Conservation (phyloP, 2,329 filamentous ascomycete species). For the Neurospora sp. region DNA sequence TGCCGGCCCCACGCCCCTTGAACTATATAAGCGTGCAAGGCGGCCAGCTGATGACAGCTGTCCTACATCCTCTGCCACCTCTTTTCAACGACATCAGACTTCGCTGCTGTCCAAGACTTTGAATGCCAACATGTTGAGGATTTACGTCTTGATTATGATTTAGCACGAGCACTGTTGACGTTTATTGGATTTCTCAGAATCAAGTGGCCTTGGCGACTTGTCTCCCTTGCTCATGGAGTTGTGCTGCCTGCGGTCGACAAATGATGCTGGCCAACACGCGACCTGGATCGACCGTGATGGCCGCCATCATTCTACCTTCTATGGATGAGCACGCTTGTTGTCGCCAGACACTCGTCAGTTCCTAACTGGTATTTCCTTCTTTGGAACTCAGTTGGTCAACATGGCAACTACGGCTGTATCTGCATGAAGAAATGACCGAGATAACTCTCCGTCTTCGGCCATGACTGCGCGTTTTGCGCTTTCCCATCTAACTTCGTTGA, state of each 20-base stretch:
- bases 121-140: not conserved
- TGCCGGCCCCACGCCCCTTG: not conserved
- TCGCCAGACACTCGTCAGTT: not conserved
- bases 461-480: not conserved
- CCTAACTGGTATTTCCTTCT: not conserved
- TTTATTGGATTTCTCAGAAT: not conserved
- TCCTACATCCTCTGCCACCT: not conserved
- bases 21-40: not conserved
- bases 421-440: not conserved
- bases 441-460: not conserved
- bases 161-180: not conserved
- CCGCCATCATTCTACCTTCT: not conserved
- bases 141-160: not conserved
- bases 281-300: not conserved
- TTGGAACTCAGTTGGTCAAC: not conserved
- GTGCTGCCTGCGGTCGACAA: not conserved
- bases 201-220: not conserved
- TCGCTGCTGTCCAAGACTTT: not conserved
- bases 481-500: not conserved
- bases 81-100: not conserved
- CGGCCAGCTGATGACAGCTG: not conserved
- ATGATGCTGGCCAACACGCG: not conserved
- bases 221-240: not conserved
- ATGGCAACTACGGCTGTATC: not conserved
- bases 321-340: not conserved